These are phyloP conservation scores for Gloeopeniophorella convolvens DNA, from an alignment of 768 basidiomycete species.

Conservation along the genomic window DNA sequence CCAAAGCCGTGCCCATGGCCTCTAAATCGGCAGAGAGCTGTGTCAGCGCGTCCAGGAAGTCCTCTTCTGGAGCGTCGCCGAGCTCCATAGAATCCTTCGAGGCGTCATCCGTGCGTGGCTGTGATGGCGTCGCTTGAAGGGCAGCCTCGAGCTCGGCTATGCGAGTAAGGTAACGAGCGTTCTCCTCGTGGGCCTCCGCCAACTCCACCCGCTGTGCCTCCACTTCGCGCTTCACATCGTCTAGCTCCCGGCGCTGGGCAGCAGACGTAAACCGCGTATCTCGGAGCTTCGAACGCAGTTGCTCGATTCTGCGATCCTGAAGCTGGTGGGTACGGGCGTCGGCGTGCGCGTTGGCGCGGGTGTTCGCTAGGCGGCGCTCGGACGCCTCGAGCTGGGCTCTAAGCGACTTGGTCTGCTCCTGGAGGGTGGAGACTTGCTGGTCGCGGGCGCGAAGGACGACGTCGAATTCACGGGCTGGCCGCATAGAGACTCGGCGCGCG, in stretches of 20 bases:
- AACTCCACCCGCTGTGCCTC: slow-evolving; percentile 1
- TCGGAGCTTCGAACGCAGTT: slow-evolving; percentile 14
- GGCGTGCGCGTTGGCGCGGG: slow-evolving; percentile 13
- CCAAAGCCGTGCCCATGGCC: not conserved
- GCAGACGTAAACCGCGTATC: slow-evolving; percentile 5
- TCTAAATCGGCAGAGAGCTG: slow-evolving; percentile 10
- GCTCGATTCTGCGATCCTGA: slow-evolving; percentile 20
- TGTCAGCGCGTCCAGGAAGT: slow-evolving; percentile 9
- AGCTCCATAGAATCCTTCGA: not conserved
- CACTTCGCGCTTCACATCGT: slow-evolving; percentile 4
- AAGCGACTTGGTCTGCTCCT: slow-evolving; percentile 10
- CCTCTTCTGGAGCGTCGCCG: slow-evolving; percentile 4
- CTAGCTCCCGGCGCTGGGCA: slow-evolving; percentile 15
- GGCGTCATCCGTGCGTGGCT: not conserved
- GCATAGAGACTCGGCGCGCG: slow-evolving; percentile 13
- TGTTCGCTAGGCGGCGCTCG: slow-evolving; percentile 15
- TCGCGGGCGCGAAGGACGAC: slow-evolving; percentile 19
- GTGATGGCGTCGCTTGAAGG: not conserved
- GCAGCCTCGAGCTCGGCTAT: slow-evolving; percentile 16
- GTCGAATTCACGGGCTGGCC: slow-evolving; percentile 12
- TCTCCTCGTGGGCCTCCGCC: slow-evolving; percentile 8
- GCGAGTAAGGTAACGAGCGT: slow-evolving; percentile 1
- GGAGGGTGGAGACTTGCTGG: slow-evolving; percentile 13
- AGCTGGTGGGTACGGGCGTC: slow-evolving; percentile 13
- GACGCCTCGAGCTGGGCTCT: slow-evolving; percentile 10